These are phyloP conservation scores for Naematelia aurantialba DNA, from an alignment of 768 basidiomycete species.

Conservation along the genomic window DNA sequence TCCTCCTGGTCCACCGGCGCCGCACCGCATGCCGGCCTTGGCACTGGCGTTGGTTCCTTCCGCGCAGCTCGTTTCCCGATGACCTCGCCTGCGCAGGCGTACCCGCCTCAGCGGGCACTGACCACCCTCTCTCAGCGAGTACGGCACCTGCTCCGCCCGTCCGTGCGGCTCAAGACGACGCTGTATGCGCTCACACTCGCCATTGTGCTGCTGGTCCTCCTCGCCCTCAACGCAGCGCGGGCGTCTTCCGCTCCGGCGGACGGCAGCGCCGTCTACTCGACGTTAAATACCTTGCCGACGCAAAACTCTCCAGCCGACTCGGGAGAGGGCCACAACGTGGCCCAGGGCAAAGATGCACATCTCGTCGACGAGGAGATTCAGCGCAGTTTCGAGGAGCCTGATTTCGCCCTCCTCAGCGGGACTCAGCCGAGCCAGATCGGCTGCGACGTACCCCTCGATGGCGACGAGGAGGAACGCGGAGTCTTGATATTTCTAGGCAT, in stretches of 20 bases:
- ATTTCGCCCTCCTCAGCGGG: slow-evolving; percentile 46
- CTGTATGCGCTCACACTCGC: slow-evolving; percentile 28
- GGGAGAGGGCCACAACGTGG: slow-evolving; percentile 35
- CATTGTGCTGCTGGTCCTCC: slow-evolving; percentile 34
- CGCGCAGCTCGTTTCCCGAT: slow-evolving; percentile 5
- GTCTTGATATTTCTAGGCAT: slow-evolving; percentile 49
- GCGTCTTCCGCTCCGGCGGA: slow-evolving; percentile 4
- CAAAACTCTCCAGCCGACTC: slow-evolving; percentile 33
- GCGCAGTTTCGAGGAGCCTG: slow-evolving; percentile 50
- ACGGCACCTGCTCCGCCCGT: slow-evolving; percentile 27
- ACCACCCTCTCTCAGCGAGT: slow-evolving; percentile 5
- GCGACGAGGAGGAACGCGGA: slow-evolving; percentile 26
- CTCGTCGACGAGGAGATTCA: slow-evolving; percentile 42
- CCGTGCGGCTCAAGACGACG: slow-evolving; percentile 36
- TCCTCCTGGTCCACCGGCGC: too few species aligned
- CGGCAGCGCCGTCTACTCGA: background rate
- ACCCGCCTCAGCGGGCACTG: slow-evolving; percentile 5
- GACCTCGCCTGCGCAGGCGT: slow-evolving; percentile 17
- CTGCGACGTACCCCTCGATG: slow-evolving; percentile 44
- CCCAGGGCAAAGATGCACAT: slow-evolving; percentile 41
- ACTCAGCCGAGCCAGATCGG: slow-evolving; percentile 48
- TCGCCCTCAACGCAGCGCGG: slow-evolving; percentile 35
- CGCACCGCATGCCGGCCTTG: background rate
- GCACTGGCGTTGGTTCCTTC: background rate
- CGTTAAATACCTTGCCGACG: slow-evolving; percentile 25